Evolutionary conservation across 768 basidiomycete species (phyloP), one percentile per base, ranked within the genome.

Genomic region (Paxillus rubicundulus): DNA sequence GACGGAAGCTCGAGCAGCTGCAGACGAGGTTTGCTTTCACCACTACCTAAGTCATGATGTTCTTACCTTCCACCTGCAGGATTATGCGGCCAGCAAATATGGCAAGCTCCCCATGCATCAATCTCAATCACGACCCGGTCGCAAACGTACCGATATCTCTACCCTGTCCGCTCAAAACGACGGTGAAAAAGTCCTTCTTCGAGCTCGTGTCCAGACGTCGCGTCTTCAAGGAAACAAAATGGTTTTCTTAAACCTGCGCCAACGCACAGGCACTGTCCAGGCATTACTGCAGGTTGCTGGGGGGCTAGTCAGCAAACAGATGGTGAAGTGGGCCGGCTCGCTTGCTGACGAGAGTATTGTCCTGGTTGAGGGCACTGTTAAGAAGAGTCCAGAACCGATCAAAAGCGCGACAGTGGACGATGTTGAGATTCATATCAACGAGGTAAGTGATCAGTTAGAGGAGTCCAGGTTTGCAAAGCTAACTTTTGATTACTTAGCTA

Each of bases 161-260:
- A 72, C 82, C 16, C 72, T 98, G 46, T 81, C 79, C 40, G 72
- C 80, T 34, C 71, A 73, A 30, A 75, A 82, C 59, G 82, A 86
- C 55, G 92, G 85, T 6, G 75, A 95, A 65, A 80, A 75, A 6
- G 87, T 98, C 46, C 73, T 91, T 53, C 74, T 98, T 55, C 89
- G 96, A 58, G 94, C 93, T 12, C 84, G 97, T 50, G 78, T 99
- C 40, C 92, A 96, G 68, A 94, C 89, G 14, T 87, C 89, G 24
- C 86, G 97, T 49, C 88, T 90, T 0, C 92, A 97, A 69, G 93
- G 91, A 60, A 90, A 83, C 73, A 99, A 93, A 76, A 93, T 98
- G 84, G 89, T 90, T 47, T 99, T 99, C 73, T 73, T 98, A 47
- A 86, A 86, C 65, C 79, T 99, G 50, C 89, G 96, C 53, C 96